phyloP scores from a whole-genome alignment of 1,284 basidiomycete species.

The Cutaneotrichosporon sp. region DNA sequence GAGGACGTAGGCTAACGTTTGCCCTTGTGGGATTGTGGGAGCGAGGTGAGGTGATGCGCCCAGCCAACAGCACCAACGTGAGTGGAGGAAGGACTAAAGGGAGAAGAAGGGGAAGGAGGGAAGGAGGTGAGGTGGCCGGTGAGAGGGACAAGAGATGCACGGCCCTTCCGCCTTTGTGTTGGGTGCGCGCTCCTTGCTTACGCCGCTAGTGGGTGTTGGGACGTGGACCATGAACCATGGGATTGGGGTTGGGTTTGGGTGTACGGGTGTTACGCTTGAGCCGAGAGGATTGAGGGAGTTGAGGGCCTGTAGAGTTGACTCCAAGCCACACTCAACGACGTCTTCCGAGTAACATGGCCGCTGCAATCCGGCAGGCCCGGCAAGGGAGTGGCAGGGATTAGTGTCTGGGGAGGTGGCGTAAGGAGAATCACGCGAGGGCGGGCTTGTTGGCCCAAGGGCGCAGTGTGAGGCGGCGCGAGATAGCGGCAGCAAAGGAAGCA shows the following conservation, averaged over 20 bases:
- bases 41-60: background rate
- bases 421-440: background rate
- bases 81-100: background rate
- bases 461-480: background rate
- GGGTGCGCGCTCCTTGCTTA: background rate
- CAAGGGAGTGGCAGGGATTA: background rate
- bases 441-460: background rate
- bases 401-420: background rate
- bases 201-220: background rate
- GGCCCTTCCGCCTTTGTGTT: conserved; percentile 6
- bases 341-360: background rate
- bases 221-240: background rate
- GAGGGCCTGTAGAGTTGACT: background rate
- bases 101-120: background rate
- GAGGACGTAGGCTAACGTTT: background rate
- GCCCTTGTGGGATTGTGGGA: background rate
- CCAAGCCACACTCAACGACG: conserved; percentile 1
- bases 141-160: conserved; percentile 4
- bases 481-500: conserved; percentile 6
- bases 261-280: background rate
- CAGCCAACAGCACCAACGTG: background rate
- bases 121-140: background rate
- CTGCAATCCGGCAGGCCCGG: background rate
- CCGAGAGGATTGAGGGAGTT: background rate
- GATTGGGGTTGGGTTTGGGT: background rate